These are phyloP conservation scores for Coprinopsis cinerea DNA, from an alignment of 768 basidiomycete genomes.

Conservation along the genomic window DNA sequence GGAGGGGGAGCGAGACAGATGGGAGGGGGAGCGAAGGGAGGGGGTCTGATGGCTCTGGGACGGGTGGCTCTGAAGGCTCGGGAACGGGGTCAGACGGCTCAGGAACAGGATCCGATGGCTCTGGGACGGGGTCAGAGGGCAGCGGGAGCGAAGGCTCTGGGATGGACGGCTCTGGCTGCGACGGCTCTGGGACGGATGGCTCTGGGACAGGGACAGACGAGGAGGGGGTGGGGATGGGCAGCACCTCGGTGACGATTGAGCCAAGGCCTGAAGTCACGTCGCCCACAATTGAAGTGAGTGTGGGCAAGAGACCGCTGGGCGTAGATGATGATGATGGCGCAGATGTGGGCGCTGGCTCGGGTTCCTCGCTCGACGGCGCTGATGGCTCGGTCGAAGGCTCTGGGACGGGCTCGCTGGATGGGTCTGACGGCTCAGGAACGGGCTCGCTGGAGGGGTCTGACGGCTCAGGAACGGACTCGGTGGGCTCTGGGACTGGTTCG, in stretches of 20 bases:
- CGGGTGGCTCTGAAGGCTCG: background rate
- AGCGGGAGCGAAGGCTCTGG: background rate
- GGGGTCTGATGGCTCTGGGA: background rate
- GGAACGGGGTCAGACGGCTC: background rate
- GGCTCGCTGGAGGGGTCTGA: no score
- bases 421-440: no score
- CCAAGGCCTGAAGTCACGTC: background rate
- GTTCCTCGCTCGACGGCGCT: background rate
- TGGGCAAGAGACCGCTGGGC: background rate
- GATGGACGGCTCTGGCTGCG: background rate
- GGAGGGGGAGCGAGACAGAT: background rate
- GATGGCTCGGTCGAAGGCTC: no score
- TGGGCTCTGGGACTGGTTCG: no score
- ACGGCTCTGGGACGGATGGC: background rate
- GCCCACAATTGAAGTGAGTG: background rate
- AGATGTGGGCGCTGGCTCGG: background rate
- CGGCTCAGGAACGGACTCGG: no score
- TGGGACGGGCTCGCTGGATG: no score
- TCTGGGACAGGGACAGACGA: background rate
- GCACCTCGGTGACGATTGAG: background rate
- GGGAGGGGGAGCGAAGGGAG: no score
- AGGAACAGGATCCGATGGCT: background rate
- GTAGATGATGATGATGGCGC: no score
- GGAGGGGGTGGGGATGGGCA: background rate
- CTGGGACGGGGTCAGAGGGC: background rate